Conservation (phyloP, 2,329 filamentous ascomycete species). For the Colletotrichum coccodes region DNA sequence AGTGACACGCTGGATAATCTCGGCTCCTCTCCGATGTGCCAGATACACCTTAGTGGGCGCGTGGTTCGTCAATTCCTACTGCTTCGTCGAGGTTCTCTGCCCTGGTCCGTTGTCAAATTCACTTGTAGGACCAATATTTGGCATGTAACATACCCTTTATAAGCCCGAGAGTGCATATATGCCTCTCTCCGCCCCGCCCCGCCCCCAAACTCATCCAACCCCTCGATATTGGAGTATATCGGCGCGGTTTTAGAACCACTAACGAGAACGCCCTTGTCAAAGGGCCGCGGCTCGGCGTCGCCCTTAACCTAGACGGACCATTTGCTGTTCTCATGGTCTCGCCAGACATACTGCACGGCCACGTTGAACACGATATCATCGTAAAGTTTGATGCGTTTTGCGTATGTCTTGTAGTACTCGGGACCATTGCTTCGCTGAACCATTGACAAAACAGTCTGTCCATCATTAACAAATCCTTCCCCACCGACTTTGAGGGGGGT, state of each 20-base stretch:
- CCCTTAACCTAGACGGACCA: conserved; percentile 35
- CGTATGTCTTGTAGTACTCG: conserved; percentile 38
- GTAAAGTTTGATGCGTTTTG: conserved; percentile 33
- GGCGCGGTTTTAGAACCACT: conserved; percentile 35
- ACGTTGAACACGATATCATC: conserved; percentile 34
- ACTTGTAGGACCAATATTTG: not conserved
- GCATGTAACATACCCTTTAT: conserved; percentile 35
- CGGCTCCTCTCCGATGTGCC: conserved; percentile 37
- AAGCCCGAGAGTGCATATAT: conserved; percentile 38
- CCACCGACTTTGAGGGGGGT: not conserved
- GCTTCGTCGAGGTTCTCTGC: conserved; percentile 33
- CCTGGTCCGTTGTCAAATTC: conserved; percentile 2
- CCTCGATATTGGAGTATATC: conserved; percentile 34
- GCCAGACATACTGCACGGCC: conserved; percentile 23
- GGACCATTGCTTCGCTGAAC: conserved; percentile 14
- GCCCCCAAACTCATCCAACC: conserved; percentile 33
- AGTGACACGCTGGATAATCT: conserved; percentile 36
- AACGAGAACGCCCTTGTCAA: conserved; percentile 40
- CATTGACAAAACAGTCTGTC: not conserved
- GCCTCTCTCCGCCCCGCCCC: too few species aligned
- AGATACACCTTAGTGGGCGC: conserved; percentile 37
- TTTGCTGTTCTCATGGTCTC: conserved; percentile 20
- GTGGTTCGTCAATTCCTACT: conserved; percentile 34
- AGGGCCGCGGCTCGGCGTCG: conserved; percentile 24
- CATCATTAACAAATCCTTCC: too few species aligned